Conservation (phyloP, 306 rosid species). For the Psophocarpus tetragonolobus region DNA sequence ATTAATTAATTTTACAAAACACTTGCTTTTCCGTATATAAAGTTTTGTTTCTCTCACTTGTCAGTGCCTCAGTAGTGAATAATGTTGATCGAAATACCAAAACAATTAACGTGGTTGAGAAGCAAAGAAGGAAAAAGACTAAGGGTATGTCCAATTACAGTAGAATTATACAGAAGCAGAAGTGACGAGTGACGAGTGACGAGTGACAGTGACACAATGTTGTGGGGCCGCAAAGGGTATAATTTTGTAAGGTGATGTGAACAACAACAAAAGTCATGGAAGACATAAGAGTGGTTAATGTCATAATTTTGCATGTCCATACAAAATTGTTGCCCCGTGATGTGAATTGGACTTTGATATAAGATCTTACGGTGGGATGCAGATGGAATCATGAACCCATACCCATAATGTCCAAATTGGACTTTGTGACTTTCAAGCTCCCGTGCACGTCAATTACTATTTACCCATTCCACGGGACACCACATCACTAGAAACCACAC, state of each 20-base stretch:
- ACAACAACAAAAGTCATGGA: not conserved
- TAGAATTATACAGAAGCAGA: not conserved
- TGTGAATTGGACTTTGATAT: not conserved
- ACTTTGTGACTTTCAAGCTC: not conserved
- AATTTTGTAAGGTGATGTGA: not conserved
- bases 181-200: slow-evolving; percentile 19
- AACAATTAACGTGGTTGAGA: not conserved
- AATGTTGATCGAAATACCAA: slow-evolving; percentile 1
- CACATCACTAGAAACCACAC: not conserved
- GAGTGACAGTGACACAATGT: not conserved
- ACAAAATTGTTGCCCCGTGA: slow-evolving; percentile 12
- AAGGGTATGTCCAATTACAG: slow-evolving; percentile 27
- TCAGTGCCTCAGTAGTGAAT: too few relatives aligned
- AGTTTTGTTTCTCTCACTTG: too few relatives aligned
- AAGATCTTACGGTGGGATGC: not conserved
- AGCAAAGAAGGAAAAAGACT: not conserved
- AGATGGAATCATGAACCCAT: not conserved
- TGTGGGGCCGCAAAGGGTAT: not conserved
- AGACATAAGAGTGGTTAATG: slow-evolving; percentile 13
- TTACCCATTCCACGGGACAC: not conserved
- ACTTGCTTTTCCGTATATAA: too few relatives aligned
- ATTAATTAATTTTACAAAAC: too few relatives aligned
- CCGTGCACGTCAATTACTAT: not conserved
- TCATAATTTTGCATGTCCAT: not conserved
- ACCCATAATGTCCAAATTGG: not conserved